Evolutionary conservation across 2,329 filamentous ascomycete genomes (phyloP).

Genomic region (Alternaria angustiovoidea): DNA sequence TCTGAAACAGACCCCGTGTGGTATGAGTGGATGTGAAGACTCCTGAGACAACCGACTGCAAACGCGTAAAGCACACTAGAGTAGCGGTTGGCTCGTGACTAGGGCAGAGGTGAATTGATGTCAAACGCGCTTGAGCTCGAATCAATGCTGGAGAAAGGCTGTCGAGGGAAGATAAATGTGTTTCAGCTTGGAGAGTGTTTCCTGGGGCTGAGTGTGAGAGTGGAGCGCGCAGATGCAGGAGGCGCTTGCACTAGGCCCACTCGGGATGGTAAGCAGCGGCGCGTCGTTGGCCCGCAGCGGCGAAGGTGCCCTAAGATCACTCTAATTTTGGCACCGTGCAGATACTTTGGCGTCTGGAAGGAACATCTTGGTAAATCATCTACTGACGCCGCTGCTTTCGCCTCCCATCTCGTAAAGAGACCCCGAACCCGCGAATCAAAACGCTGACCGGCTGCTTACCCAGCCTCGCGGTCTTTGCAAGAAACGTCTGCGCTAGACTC

Average conservation of each 20-base stretch:
- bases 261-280: constrained; percentile 17
- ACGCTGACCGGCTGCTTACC: constrained; percentile 8
- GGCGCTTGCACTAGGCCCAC: constrained; percentile 19
- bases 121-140: constrained; percentile 14
- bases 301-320: constrained; percentile 15
- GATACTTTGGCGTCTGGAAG: constrained; percentile 10
- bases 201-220: constrained; percentile 26
- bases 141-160: constrained; percentile 19
- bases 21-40: constrained; percentile 38
- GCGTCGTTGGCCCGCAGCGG: constrained; percentile 15
- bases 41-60: constrained; percentile 46
- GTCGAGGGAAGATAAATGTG: constrained; percentile 22
- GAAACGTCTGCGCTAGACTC: constrained; percentile 23
- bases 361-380: neutral
- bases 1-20: constrained; percentile 48
- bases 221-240: constrained; percentile 14
- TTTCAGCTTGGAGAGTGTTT: constrained; percentile 17
- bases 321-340: constrained; percentile 30
- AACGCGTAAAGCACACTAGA: constrained; percentile 23
- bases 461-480: constrained; percentile 9
- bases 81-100: constrained; percentile 5
- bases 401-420: constrained; percentile 2
- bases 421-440: neutral
- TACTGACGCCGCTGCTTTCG: neutral
- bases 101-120: constrained; percentile 8